Evolutionary conservation across 1,284 basidiomycete genomes (phyloP).

Genomic region (Anthracocystis setariae): DNA sequence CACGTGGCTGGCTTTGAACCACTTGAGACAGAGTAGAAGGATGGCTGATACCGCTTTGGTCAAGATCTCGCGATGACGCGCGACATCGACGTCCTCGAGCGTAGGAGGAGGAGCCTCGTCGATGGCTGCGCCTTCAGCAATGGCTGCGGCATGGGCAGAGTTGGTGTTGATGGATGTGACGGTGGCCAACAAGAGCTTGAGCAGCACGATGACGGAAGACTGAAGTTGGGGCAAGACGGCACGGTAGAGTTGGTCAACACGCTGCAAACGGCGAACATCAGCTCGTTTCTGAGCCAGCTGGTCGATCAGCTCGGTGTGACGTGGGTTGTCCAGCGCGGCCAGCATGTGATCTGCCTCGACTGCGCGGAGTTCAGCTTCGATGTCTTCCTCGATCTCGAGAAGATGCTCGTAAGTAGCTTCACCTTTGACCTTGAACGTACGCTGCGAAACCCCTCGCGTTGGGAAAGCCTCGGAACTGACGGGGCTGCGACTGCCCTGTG

Average conservation of each 20-base stretch:
- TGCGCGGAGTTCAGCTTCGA: constrained; percentile 48
- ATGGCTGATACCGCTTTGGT: constrained; percentile 97
- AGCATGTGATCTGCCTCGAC: constrained; percentile 58
- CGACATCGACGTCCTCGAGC: constrained; percentile 93
- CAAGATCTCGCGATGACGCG: constrained; percentile 94
- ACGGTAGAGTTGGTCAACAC: constrained; percentile 62
- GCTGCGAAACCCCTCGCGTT: constrained; percentile 19
- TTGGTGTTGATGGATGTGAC: constrained; percentile 64
- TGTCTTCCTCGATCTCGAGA: constrained; percentile 55
- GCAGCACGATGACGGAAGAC: constrained; percentile 64
- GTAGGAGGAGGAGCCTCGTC: constrained; percentile 76
- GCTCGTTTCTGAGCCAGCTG: constrained; percentile 54
- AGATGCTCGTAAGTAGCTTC: constrained; percentile 60
- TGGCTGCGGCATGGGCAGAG: constrained; percentile 60
- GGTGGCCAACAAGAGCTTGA: constrained; percentile 65
- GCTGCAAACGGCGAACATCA: constrained; percentile 58
- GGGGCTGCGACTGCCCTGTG: constrained; percentile 57
- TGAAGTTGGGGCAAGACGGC: constrained; percentile 61
- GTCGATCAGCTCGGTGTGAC: constrained; percentile 42
- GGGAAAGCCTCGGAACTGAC: constrained; percentile 49
- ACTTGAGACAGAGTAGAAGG: constrained; percentile 86
- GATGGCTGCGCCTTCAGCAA: constrained; percentile 57
- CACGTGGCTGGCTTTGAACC: constrained; percentile 91
- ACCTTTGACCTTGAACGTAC: constrained; percentile 52
- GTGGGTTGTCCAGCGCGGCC: constrained; percentile 58